phyloP scores from a whole-genome alignment of 805 yeast genomes.

The Cephaloascus albidus region DNA sequence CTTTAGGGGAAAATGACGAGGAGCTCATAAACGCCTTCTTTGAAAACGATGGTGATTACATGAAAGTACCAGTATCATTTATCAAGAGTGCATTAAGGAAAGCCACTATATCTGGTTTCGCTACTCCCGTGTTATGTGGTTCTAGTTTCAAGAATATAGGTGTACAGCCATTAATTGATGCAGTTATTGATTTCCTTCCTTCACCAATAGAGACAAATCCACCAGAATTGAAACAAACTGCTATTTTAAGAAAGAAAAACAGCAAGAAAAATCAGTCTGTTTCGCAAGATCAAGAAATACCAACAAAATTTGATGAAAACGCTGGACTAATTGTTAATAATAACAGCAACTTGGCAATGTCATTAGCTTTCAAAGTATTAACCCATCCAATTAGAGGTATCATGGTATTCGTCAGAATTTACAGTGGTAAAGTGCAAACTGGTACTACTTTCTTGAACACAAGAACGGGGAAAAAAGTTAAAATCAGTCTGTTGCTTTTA shows the following conservation, averaged over 20 bases:
- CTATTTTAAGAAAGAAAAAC: conserved; percentile 8
- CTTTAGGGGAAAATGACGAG: conserved; percentile 79
- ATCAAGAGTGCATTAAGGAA: conserved; percentile 54
- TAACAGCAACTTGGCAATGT: conserved; percentile 56
- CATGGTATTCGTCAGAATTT: conserved; percentile 81
- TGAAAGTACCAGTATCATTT: conserved; percentile 45
- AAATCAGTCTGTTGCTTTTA: conserved; percentile 57
- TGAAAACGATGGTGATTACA: conserved; percentile 60
- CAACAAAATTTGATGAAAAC: conserved; percentile 26
- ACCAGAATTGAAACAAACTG: conserved; percentile 39
- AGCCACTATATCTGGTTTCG: conserved; percentile 46
- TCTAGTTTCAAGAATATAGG: conserved; percentile 90
- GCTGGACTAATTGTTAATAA: conserved; percentile 45
- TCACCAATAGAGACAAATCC: conserved; percentile 58
- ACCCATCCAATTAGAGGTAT: conserved; percentile 79
- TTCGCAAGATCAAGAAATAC: conserved; percentile 9
- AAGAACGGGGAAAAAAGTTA: conserved; percentile 56
- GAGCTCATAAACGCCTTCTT: conserved; percentile 66
- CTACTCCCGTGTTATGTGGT: conserved; percentile 85
- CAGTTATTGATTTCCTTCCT: conserved; percentile 70
- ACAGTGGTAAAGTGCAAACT: conserved; percentile 65
- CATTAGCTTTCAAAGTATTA: conserved; percentile 85
- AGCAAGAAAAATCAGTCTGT: conserved; percentile 8
- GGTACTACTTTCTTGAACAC: conserved; percentile 61
- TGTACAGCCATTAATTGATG: conserved; percentile 88